Percentiles rank a stretch among this genome's conserved stretches.
These are phyloP conservation scores for Schizosaccharomyces osmophilus DNA, from an alignment of 805 yeast genomes.

Conservation along the genomic window DNA sequence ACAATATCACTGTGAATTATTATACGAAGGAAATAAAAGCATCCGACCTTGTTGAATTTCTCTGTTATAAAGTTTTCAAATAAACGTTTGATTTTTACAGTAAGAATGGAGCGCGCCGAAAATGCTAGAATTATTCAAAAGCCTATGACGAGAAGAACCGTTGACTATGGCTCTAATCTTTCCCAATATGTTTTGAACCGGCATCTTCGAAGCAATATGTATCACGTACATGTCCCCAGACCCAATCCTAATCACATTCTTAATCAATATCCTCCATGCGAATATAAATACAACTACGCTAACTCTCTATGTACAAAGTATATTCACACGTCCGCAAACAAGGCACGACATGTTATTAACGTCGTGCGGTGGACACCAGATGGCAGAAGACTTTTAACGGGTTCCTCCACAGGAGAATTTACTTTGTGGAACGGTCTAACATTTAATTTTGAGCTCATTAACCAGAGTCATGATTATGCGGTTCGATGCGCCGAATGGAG, in stretches of 20 bases:
- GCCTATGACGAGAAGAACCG: conserved; percentile 17
- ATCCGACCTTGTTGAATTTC: neutral
- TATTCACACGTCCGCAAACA: conserved; percentile 74
- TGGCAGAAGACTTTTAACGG: conserved; percentile 71
- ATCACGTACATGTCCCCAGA: conserved; percentile 17
- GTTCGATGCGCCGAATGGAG: conserved; percentile 58
- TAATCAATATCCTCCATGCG: conserved; percentile 6
- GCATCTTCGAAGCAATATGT: neutral
- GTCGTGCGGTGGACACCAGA: conserved; percentile 72
- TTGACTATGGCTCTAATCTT: conserved; percentile 2
- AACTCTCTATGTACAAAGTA: conserved; percentile 23
- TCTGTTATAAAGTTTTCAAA: neutral
- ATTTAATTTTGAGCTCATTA: conserved; percentile 83
- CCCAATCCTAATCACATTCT: conserved; percentile 47
- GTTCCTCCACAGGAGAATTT: conserved; percentile 82
- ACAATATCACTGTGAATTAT: too few species aligned
- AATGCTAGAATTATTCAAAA: conserved; percentile 1
- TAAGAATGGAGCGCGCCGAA: neutral
- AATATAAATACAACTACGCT: neutral
- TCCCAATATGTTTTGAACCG: neutral
- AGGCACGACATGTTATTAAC: conserved; percentile 50
- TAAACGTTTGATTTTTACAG: neutral
- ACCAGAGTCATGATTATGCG: conserved; percentile 93
- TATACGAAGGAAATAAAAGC: too few species aligned
- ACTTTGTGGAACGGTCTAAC: conserved; percentile 92